These are phyloP conservation scores for Blakeslea trispora DNA, from an alignment of 371 early-diverging fungal species.

Conservation along the genomic window DNA sequence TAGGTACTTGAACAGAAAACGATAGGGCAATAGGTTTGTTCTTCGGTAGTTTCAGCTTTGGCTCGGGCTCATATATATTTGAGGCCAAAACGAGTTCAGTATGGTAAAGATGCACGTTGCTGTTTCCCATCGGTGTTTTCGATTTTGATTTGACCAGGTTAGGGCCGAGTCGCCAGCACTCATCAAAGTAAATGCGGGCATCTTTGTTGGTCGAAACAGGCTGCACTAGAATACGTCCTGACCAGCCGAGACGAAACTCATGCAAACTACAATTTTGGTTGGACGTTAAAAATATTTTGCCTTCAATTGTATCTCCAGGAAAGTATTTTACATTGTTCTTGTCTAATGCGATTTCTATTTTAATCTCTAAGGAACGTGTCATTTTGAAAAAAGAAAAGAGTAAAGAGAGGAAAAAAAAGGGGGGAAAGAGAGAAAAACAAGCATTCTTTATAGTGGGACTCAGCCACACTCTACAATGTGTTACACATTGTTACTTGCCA, in stretches of 20 bases:
- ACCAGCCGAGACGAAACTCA: constrained; percentile 24
- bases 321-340: constrained; percentile 11
- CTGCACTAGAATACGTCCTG: constrained; percentile 28
- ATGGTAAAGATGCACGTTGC: constrained; percentile 4
- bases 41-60: constrained; percentile 18
- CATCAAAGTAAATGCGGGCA: constrained; percentile 10
- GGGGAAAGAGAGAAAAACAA: not conserved
- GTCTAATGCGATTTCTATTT: constrained; percentile 24
- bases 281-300: constrained; percentile 21
- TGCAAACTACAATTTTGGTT: constrained; percentile 17
- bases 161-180: constrained; percentile 24
- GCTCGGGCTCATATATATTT: constrained; percentile 1
- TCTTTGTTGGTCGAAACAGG: constrained; percentile 19
- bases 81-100: constrained; percentile 1
- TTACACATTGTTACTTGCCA: too few species aligned
- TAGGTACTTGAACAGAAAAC: constrained; percentile 21
- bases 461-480: too few species aligned
- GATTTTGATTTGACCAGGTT: constrained; percentile 5
- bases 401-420: not conserved
- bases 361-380: constrained; percentile 8
- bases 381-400: not conserved
- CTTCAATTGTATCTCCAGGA: constrained; percentile 21
- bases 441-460: too few species aligned
- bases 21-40: constrained; percentile 22
- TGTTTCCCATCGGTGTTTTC: constrained; percentile 8